Percentiles rank a stretch among this genome's conserved stretches.
These are phyloP conservation scores for Melastoma candidum DNA, from an alignment of 441 rosid genomes.

Conservation along the genomic window DNA sequence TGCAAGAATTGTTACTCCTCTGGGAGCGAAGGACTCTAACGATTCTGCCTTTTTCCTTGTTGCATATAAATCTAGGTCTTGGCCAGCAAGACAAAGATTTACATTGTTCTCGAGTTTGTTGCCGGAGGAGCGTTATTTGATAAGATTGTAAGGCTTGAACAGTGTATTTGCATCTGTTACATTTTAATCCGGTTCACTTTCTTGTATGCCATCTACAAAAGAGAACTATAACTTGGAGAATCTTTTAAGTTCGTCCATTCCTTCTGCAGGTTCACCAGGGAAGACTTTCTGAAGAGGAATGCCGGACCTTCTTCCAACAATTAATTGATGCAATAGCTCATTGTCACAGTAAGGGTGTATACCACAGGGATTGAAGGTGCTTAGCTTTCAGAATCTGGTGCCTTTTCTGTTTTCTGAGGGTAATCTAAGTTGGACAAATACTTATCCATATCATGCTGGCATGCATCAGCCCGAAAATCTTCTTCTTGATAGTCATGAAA, in stretches of 20 bases:
- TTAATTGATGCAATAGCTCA: constrained; percentile 6
- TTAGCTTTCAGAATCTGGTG: neutral
- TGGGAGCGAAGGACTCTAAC: neutral
- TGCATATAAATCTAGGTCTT: constrained; percentile 40
- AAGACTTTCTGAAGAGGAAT: constrained; percentile 8
- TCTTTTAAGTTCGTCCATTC: neutral
- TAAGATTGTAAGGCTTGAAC: constrained; percentile 52
- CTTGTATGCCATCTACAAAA: neutral
- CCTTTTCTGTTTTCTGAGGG: constrained; percentile 4
- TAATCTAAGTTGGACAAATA: constrained; percentile 12
- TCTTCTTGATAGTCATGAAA: constrained; percentile 64
- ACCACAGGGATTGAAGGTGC: constrained; percentile 9
- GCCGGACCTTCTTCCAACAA: constrained; percentile 4
- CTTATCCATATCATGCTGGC: constrained; percentile 10
- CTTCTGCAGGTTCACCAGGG: constrained; percentile 6
- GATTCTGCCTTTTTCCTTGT: neutral
- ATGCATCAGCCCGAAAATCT: constrained; percentile 79
- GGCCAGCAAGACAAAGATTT: constrained; percentile 72
- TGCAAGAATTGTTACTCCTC: neutral
- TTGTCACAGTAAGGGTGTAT: constrained; percentile 7
- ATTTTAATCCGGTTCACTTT: too few species aligned
- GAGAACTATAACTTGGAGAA: neutral
- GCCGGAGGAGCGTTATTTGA: constrained; percentile 87
- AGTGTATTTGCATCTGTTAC: too few species aligned
- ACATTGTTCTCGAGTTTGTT: constrained; percentile 85